phyloP scores from a whole-genome alignment of 2,329 filamentous ascomycete species.

The Clarireedia homoeocarpa region DNA sequence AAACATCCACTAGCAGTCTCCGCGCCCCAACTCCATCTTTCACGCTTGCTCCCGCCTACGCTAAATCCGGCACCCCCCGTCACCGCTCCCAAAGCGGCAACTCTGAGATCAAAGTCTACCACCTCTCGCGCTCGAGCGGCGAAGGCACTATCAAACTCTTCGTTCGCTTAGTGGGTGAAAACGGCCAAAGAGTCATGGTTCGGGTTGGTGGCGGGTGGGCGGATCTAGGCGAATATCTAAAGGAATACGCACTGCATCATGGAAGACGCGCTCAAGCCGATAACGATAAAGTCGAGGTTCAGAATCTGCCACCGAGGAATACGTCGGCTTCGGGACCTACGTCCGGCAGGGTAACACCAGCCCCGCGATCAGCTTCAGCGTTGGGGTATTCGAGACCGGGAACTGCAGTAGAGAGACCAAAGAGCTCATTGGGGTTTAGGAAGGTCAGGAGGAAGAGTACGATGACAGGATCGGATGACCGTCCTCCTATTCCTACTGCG shows the following conservation, averaged over 20 bases:
- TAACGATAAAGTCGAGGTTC: slow-evolving; percentile 51
- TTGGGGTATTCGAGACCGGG: slow-evolving; percentile 13
- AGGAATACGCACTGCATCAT: slow-evolving; percentile 89
- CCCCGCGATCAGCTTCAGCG: slow-evolving; percentile 21
- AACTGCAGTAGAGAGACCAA: slow-evolving; percentile 23
- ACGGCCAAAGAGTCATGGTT: slow-evolving; percentile 92
- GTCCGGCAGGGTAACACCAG: slow-evolving; percentile 35
- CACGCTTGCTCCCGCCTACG: slow-evolving; percentile 55
- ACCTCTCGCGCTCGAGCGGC: slow-evolving; percentile 75
- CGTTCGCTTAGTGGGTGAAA: slow-evolving; percentile 84
- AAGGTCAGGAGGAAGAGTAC: slow-evolving; percentile 21
- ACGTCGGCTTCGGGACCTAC: slow-evolving; percentile 18
- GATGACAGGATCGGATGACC: too few species aligned
- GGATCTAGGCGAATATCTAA: slow-evolving; percentile 87
- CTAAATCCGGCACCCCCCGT: slow-evolving; percentile 35
- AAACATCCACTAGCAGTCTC: slow-evolving; percentile 16
- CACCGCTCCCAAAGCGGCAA: slow-evolving; percentile 44
- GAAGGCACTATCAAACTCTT: slow-evolving; percentile 90
- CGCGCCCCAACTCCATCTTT: slow-evolving; percentile 58
- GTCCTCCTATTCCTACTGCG: background rate
- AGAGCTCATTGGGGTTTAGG: slow-evolving; percentile 22
- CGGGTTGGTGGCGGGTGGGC: slow-evolving; percentile 98
- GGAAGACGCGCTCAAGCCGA: slow-evolving; percentile 53
- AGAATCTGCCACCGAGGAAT: slow-evolving; percentile 39
- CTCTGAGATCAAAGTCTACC: slow-evolving; percentile 83